These are phyloP conservation scores for Salix caprea DNA, from an alignment of 345 rosid species.

Conservation along the genomic window DNA sequence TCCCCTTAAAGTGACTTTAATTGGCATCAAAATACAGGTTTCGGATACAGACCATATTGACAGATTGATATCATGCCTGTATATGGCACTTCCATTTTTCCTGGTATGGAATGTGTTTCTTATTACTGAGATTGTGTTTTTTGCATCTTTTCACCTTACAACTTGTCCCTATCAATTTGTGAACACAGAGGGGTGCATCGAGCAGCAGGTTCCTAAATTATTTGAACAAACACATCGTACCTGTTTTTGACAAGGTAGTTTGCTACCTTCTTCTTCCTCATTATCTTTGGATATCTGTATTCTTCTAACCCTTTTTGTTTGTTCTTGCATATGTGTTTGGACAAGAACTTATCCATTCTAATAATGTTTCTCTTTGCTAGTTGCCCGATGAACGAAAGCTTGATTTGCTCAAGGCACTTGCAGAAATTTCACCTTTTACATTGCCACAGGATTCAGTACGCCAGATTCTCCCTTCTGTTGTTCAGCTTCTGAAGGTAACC, in stretches of 20 bases:
- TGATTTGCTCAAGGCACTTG: constrained; percentile 90
- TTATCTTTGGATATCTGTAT: not conserved
- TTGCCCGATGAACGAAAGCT: constrained; percentile 96
- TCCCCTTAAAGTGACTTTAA: not conserved
- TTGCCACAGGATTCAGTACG: constrained; percentile 91
- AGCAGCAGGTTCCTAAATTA: constrained; percentile 86
- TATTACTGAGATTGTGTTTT: not conserved
- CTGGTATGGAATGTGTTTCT: constrained; percentile 44
- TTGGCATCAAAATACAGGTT: constrained; percentile 50
- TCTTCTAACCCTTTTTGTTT: not conserved
- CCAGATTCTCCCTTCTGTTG: constrained; percentile 86
- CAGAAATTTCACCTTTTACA: constrained; percentile 87
- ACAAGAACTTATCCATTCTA: not conserved
- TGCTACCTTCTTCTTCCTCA: not conserved
- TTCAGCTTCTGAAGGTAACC: constrained; percentile 79
- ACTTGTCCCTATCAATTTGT: constrained; percentile 10
- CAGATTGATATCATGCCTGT: constrained; percentile 90
- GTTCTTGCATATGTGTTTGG: not conserved
- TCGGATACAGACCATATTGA: constrained; percentile 87
- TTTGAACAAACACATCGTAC: constrained; percentile 78
- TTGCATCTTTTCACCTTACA: constrained; percentile 2
- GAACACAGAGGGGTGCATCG: constrained; percentile 79
- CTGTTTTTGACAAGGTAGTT: constrained; percentile 86
- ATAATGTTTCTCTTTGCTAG: constrained; percentile 33
- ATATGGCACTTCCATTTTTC: constrained; percentile 90